Evolutionary conservation across 202 grass and related monocot species (phyloP).

Genomic region (Brachypodium distachyon): DNA sequence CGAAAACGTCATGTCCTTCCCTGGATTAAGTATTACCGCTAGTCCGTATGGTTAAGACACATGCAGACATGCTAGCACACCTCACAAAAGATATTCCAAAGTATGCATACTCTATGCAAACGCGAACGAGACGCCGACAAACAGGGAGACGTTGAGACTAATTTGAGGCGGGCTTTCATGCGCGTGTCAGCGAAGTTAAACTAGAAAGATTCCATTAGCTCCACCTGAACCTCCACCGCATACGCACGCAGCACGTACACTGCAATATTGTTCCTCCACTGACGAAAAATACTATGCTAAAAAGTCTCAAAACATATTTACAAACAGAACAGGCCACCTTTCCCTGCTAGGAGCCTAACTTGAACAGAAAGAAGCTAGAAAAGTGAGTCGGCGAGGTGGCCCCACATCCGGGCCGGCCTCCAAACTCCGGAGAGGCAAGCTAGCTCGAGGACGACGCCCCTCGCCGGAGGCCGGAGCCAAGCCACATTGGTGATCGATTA

Average conservation of each 20-base stretch:
- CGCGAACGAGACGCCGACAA: background rate
- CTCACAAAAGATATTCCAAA: background rate
- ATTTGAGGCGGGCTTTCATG: background rate
- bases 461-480: background rate
- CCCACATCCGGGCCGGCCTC: constrained; percentile 4
- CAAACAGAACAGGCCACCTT: constrained; percentile 13
- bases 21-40: too few species aligned
- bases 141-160: background rate
- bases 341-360: background rate
- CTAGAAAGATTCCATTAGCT: constrained; percentile 20
- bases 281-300: constrained; percentile 7
- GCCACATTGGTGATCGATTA: background rate
- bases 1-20: background rate
- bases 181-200: background rate
- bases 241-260: too few species aligned
- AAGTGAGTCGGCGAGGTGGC: background rate
- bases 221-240: constrained; percentile 18
- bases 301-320: constrained; percentile 21
- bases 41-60: too few species aligned
- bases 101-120: background rate
- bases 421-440: too few species aligned
- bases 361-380: background rate
- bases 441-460: background rate
- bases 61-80: too few species aligned
- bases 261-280: background rate